A percentile compares a stretch with the other conserved stretches of the same genome.
Evolutionary conservation across 345 rosid species (phyloP).

Genomic region (Geranium rotundifolium): DNA sequence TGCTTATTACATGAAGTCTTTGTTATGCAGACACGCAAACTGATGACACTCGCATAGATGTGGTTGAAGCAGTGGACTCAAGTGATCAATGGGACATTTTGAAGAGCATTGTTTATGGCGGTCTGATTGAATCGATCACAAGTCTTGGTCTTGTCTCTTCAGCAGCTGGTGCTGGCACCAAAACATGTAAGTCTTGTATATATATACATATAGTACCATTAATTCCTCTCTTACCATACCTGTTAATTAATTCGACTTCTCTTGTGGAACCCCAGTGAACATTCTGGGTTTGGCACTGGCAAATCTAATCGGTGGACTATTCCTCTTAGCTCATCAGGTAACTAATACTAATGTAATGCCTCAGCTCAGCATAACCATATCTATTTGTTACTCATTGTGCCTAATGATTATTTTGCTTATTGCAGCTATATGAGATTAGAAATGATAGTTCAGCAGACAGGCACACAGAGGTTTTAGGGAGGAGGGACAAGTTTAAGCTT

Average conservation of each 20-base stretch:
- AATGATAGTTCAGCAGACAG: constrained; percentile 22
- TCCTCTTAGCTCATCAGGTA: constrained; percentile 48
- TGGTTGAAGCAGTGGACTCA: constrained; percentile 6
- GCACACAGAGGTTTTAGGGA: constrained; percentile 45
- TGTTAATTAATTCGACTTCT: no score
- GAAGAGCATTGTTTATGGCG: constrained; percentile 85
- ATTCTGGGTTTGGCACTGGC: constrained; percentile 70
- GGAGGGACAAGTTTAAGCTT: constrained; percentile 29
- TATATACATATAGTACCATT: no score
- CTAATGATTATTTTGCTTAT: no score
- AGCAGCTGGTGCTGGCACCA: constrained; percentile 71
- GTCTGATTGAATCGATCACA: constrained; percentile 64
- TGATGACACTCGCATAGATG: constrained; percentile 5
- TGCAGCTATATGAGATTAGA: constrained; percentile 68
- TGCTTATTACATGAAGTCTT: no score
- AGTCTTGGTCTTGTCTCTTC: constrained; percentile 75
- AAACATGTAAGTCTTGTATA: constrained; percentile 48
- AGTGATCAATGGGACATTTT: constrained; percentile 37
- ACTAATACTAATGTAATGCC: constrained; percentile 14
- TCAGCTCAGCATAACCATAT: no score
- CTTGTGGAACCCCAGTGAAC: constrained; percentile 53
- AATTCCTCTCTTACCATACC: no score
- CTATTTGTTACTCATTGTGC: neutral
- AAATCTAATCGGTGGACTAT: constrained; percentile 66
- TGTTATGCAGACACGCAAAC: neutral